A percentile compares a stretch with the other conserved stretches of the same genome.
These are phyloP conservation scores for Lasiodiplodia theobromae DNA, from an alignment of 2,329 filamentous ascomycete species.

Conservation along the genomic window DNA sequence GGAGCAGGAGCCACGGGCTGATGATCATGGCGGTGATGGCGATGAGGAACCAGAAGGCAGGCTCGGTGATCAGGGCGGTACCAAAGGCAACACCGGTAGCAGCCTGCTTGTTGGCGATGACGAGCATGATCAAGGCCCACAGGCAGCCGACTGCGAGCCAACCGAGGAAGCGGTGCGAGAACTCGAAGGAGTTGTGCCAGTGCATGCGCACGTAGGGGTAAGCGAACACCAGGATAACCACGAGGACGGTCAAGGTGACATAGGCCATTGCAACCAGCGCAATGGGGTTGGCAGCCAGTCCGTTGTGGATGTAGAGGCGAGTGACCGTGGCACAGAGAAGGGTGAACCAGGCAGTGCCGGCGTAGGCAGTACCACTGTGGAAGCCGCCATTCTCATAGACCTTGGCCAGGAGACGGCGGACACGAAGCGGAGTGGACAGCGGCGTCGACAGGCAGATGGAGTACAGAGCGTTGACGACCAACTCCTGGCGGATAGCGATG, in stretches of 20 bases:
- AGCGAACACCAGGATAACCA: slow-evolving; percentile 39
- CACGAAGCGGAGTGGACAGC: slow-evolving; percentile 37
- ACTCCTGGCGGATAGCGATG: slow-evolving; percentile 43
- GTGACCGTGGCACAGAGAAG: slow-evolving; percentile 46
- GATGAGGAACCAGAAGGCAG: slow-evolving; percentile 72
- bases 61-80: slow-evolving; percentile 53
- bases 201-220: slow-evolving; percentile 36
- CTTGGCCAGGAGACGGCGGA: slow-evolving; percentile 38
- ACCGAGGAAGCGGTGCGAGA: slow-evolving; percentile 45
- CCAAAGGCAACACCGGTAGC: slow-evolving; percentile 45
- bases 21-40: slow-evolving; percentile 70
- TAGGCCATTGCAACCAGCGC: slow-evolving; percentile 36
- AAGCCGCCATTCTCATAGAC: slow-evolving; percentile 45
- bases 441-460: slow-evolving; percentile 42
- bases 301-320: slow-evolving; percentile 35
- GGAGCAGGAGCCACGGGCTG: slow-evolving; percentile 76
- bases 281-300: slow-evolving; percentile 29
- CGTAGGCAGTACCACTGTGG: slow-evolving; percentile 43
- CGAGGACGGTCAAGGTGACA: slow-evolving; percentile 35
- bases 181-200: slow-evolving; percentile 45
- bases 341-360: slow-evolving; percentile 52
- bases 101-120: slow-evolving; percentile 29
- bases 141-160: slow-evolving; percentile 43
- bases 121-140: slow-evolving; percentile 38
- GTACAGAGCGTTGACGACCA: slow-evolving; percentile 42